Percentiles rank a stretch among this genome's conserved stretches.
Evolutionary conservation across 352 stramenopile species (phyloP).

Genomic region (Saprolegnia parasitica): DNA sequence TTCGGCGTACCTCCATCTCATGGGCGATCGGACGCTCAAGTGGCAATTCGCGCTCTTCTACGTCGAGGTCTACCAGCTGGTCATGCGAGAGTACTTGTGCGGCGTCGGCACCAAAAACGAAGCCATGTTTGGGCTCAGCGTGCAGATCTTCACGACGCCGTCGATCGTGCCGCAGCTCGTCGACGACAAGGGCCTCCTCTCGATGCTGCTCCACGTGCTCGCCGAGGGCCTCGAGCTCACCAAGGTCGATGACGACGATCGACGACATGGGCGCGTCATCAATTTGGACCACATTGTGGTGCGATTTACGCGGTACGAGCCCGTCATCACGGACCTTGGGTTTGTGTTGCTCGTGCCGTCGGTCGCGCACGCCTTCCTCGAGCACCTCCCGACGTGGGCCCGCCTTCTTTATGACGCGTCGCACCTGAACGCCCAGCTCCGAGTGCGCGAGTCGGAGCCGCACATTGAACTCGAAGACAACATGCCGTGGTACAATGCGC

Average conservation of each 20-base stretch:
- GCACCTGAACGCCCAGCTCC: constrained; percentile 17
- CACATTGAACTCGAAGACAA: constrained; percentile 27
- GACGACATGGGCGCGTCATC: too few relatives aligned
- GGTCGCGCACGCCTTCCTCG: constrained; percentile 3
- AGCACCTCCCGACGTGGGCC: neutral
- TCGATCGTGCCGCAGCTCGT: constrained; percentile 77
- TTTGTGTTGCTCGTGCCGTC: constrained; percentile 17
- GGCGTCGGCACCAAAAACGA: constrained; percentile 84
- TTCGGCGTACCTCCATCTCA: constrained; percentile 91
- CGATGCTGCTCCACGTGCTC: constrained; percentile 73
- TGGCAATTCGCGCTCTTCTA: constrained; percentile 88
- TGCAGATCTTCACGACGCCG: constrained; percentile 92
- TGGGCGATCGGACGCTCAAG: constrained; percentile 94
- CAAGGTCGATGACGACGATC: constrained; percentile 29
- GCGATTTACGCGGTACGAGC: constrained; percentile 17
- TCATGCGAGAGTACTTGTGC: constrained; percentile 86
- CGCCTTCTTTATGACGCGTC: neutral
- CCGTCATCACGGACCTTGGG: constrained; percentile 13
- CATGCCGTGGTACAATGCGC: constrained; percentile 14
- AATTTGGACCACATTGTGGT: constrained; percentile 20
- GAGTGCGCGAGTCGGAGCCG: constrained; percentile 3
- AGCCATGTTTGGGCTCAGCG: constrained; percentile 84
- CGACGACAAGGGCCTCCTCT: constrained; percentile 46
- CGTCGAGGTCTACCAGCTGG: constrained; percentile 75
- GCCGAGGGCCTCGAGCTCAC: constrained; percentile 67